Percentiles rank a stretch among this genome's conserved stretches.
Conservation (phyloP, 2,329 filamentous ascomycete genomes). For the Coleophoma cylindrospora region DNA sequence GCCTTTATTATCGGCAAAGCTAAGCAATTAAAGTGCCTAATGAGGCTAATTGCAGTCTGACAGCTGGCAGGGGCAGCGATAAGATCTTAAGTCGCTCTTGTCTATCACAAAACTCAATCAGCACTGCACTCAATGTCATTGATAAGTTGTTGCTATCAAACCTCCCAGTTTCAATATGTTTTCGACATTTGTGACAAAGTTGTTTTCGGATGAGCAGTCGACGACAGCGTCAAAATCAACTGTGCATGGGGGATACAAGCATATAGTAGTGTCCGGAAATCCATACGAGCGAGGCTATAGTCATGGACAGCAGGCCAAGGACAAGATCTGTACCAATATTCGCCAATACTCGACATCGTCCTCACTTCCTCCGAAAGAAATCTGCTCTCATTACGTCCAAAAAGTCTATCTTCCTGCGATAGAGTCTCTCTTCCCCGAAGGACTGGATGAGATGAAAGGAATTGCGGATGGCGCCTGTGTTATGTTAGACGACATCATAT, state of each 20-base stretch:
- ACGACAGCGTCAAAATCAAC: not conserved
- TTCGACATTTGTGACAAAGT: not conserved
- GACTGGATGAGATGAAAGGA: constrained; percentile 13
- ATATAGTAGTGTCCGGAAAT: constrained; percentile 15
- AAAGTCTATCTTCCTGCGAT: constrained; percentile 18
- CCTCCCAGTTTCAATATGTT: not conserved
- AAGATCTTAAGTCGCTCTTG: no score
- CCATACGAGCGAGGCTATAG: constrained; percentile 18
- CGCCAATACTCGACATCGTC: constrained; percentile 16
- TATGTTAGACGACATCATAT: constrained; percentile 14
- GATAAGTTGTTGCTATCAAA: no score
- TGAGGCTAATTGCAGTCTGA: no score
- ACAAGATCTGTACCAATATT: constrained; percentile 18
- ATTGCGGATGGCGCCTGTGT: constrained; percentile 19
- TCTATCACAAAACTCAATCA: no score
- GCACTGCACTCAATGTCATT: no score
- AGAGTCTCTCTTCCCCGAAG: constrained; percentile 11
- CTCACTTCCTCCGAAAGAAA: constrained; percentile 8
- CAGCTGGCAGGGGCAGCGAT: no score
- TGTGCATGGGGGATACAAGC: constrained; percentile 11
- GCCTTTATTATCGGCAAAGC: no score
- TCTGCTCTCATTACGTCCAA: constrained; percentile 12
- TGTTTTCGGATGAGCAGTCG: not conserved
- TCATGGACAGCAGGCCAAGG: constrained; percentile 15
- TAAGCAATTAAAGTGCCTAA: no score